Conservation (phyloP, 2,329 filamentous ascomycete genomes). For the Fusarium guadeloupense region DNA sequence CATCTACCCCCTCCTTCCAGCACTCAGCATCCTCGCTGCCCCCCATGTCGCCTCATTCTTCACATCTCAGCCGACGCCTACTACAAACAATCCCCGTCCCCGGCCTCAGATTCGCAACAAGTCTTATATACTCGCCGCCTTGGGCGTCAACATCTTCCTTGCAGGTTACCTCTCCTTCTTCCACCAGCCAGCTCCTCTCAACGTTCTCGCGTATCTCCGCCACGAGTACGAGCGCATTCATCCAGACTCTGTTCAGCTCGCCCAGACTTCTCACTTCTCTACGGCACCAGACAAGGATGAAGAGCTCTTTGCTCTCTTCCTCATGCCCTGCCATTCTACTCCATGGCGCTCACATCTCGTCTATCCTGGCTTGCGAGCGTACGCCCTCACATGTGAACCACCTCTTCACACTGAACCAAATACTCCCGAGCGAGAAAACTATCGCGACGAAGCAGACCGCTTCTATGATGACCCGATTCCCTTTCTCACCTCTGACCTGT, state of each 20-base stretch:
- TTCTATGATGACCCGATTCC: slow-evolving; percentile 76
- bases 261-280: slow-evolving; percentile 31
- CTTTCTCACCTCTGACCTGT: slow-evolving; percentile 68
- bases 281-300: slow-evolving; percentile 44
- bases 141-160: slow-evolving; percentile 75
- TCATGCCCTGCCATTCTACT: slow-evolving; percentile 96
- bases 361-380: slow-evolving; percentile 77
- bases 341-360: slow-evolving; percentile 92
- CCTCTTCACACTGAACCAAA: slow-evolving; percentile 73
- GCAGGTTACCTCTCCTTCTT: slow-evolving; percentile 77
- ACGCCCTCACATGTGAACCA: slow-evolving; percentile 90
- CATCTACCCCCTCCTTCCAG: slow-evolving; percentile 89
- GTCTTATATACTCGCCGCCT: slow-evolving; percentile 63
- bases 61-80: slow-evolving; percentile 46
- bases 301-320: slow-evolving; percentile 76
- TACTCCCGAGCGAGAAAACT: slow-evolving; percentile 68
- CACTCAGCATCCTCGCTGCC: slow-evolving; percentile 83
- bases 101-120: slow-evolving; percentile 59
- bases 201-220: slow-evolving; percentile 80
- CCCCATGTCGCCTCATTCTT: slow-evolving; percentile 74
- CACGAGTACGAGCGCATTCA: slow-evolving; percentile 71
- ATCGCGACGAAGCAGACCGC: slow-evolving; percentile 88
- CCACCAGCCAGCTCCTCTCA: slow-evolving; percentile 83
- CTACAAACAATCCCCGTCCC: slow-evolving; percentile 42
- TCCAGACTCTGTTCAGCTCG: slow-evolving; percentile 44